These are phyloP conservation scores for Sonneratia caseolaris DNA, from an alignment of 345 rosid genomes.

Conservation along the genomic window DNA sequence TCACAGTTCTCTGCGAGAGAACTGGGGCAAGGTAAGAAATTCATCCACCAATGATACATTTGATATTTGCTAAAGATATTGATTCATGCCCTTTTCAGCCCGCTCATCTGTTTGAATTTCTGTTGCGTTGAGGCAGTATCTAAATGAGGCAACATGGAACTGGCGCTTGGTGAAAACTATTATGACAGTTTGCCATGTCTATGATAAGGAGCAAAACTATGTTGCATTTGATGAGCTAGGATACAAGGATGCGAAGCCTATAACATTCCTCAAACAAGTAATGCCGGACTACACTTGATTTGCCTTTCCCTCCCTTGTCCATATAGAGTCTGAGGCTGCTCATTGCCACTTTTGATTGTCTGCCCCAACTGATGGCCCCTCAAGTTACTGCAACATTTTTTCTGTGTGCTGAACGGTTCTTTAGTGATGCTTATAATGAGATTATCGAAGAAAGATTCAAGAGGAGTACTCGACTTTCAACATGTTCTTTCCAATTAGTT, in stretches of 20 bases:
- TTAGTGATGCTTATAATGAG: no score
- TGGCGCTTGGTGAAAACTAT: slow-evolving; percentile 93
- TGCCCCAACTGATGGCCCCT: no score
- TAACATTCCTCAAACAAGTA: slow-evolving; percentile 57
- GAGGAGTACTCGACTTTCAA: no score
- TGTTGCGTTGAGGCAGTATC: slow-evolving; percentile 37
- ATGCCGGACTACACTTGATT: slow-evolving; percentile 62
- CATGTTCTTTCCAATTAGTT: no score
- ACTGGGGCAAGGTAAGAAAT: slow-evolving; percentile 76
- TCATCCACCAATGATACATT: neutral
- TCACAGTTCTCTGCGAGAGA: slow-evolving; percentile 64
- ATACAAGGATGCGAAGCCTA: slow-evolving; percentile 58
- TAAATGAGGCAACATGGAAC: slow-evolving; percentile 76
- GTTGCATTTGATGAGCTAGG: slow-evolving; percentile 59
- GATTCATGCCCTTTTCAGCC: neutral
- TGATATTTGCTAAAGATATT: no score
- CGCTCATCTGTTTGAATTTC: neutral
- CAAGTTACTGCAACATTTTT: no score
- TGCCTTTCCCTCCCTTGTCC: neutral
- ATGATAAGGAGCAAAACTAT: slow-evolving; percentile 56
- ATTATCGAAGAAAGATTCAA: no score
- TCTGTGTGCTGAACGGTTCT: no score
- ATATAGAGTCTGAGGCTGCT: neutral
- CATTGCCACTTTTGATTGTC: no score
- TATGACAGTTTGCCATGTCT: slow-evolving; percentile 83